A percentile compares a stretch with the other conserved stretches of the same genome.
These are phyloP conservation scores for Cornus controversa DNA, from an alignment of 148 eudicot species.

Conservation along the genomic window DNA sequence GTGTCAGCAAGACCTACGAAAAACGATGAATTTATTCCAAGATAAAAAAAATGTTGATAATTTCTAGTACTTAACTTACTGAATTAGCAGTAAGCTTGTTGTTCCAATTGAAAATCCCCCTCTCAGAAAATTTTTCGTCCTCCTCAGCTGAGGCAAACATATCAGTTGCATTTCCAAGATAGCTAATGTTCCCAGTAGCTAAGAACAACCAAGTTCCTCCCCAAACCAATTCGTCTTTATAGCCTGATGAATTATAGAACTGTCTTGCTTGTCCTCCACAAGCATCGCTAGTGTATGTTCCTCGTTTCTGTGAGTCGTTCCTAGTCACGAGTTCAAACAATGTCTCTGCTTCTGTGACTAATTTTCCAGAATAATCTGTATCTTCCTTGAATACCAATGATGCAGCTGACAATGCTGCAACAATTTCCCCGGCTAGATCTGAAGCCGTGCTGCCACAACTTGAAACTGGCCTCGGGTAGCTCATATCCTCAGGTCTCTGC, in stretches of 20 bases:
- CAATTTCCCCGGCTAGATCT: slow-evolving; percentile 40
- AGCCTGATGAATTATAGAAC: slow-evolving; percentile 40
- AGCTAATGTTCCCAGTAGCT: slow-evolving; percentile 35
- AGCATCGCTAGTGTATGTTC: slow-evolving; percentile 25
- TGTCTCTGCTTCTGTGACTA: slow-evolving; percentile 24
- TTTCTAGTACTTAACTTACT: slow-evolving; percentile 13
- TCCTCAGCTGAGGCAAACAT: slow-evolving; percentile 25
- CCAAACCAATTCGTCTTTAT: slow-evolving; percentile 41
- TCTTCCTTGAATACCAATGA: slow-evolving; percentile 34
- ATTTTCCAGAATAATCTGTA: slow-evolving; percentile 17
- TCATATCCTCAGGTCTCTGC: slow-evolving; percentile 43
- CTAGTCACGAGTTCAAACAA: slow-evolving; percentile 22
- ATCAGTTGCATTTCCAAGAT: slow-evolving; percentile 33
- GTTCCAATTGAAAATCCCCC: slow-evolving; percentile 35
- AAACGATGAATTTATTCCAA: background rate
- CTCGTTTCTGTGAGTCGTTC: slow-evolving; percentile 8
- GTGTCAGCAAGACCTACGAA: slow-evolving; percentile 35
- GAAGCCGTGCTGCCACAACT: slow-evolving; percentile 26
- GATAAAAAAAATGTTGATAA: background rate
- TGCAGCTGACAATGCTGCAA: slow-evolving; percentile 43
- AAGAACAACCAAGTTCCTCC: slow-evolving; percentile 43
- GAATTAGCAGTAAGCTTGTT: slow-evolving; percentile 34
- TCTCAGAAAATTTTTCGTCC: slow-evolving; percentile 23
- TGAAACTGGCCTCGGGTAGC: slow-evolving; percentile 24
- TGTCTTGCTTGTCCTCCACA: slow-evolving; percentile 39